phyloP scores from a whole-genome alignment of 768 basidiomycete species.

The Tricholoma terreum region DNA sequence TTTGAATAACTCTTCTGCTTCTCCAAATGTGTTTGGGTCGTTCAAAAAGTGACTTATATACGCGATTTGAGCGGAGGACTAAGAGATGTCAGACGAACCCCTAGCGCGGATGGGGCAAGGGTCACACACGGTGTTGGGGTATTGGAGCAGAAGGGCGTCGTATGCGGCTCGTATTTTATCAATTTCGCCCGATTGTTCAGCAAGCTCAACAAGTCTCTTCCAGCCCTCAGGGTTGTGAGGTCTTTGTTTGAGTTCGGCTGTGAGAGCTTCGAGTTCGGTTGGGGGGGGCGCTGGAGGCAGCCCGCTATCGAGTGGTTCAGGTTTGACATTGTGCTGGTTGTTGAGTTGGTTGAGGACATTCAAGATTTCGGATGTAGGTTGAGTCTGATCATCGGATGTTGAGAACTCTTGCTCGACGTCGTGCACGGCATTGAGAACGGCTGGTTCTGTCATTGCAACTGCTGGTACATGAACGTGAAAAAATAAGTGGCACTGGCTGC shows the following conservation, averaged over 20 bases:
- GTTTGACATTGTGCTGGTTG: conserved; percentile 12
- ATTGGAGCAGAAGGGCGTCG: conserved; percentile 77
- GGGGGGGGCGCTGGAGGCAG: conserved; percentile 36
- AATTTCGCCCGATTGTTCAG: conserved; percentile 75
- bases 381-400: conserved; percentile 26
- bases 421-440: neutral
- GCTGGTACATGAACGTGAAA: neutral
- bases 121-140: conserved; percentile 86
- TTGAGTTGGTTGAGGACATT: conserved; percentile 24
- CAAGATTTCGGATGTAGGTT: conserved; percentile 35
- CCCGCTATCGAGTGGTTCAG: conserved; percentile 18
- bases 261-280: conserved; percentile 68
- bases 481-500: neutral
- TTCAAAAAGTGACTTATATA: conserved; percentile 77
- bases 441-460: neutral
- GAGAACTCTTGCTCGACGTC: conserved; percentile 1
- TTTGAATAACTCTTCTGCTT: conserved; percentile 88
- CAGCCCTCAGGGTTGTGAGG: conserved; percentile 77
- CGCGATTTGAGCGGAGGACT: conserved; percentile 83
- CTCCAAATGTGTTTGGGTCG: conserved; percentile 59
- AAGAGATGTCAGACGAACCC: conserved; percentile 9
- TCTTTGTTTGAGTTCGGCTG: conserved; percentile 58
- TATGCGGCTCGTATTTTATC: conserved; percentile 79
- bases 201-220: conserved; percentile 72
- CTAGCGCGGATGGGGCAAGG: conserved; percentile 2